Conservation (phyloP, 2,329 filamentous ascomycete species). For the Thelonectria olida region DNA sequence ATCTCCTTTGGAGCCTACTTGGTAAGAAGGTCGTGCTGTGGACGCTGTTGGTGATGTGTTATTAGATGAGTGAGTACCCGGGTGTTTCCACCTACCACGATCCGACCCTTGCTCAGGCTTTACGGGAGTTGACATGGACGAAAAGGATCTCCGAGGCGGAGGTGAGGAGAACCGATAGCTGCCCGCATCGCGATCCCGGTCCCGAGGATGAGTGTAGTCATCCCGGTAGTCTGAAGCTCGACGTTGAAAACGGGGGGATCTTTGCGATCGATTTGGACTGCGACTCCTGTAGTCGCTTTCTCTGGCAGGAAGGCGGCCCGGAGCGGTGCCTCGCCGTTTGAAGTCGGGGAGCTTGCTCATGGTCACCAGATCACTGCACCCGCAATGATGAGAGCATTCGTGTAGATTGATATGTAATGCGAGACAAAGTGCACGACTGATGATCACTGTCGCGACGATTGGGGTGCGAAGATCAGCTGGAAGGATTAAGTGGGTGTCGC, state of each 20-base stretch:
- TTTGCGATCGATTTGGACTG: constrained; percentile 17
- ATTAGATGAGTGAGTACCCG: background rate
- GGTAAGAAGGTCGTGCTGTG: constrained; percentile 8
- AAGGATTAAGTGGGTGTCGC: background rate
- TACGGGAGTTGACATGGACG: constrained; percentile 8
- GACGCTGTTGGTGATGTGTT: constrained; percentile 11
- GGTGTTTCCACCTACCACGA: constrained; percentile 24
- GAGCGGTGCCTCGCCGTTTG: background rate
- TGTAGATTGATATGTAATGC: background rate
- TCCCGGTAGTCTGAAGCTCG: constrained; percentile 22
- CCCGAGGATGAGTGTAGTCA: constrained; percentile 14
- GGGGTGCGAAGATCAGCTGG: background rate
- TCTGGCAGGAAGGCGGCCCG: constrained; percentile 6
- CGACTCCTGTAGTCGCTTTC: constrained; percentile 23
- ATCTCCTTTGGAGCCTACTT: background rate
- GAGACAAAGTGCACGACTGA: background rate
- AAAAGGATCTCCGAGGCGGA: background rate
- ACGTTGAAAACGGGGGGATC: constrained; percentile 11
- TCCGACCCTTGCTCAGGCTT: constrained; percentile 18
- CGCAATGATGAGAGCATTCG: constrained; percentile 26
- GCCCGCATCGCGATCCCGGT: constrained; percentile 11
- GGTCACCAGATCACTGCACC: constrained; percentile 30
- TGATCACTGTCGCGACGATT: background rate
- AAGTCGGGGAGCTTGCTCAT: constrained; percentile 22
- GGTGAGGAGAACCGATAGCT: background rate